Percentiles rank a stretch among this genome's conserved stretches.
Evolutionary conservation across 108 stramenopile genomes (phyloP).

Genomic region (Parmales sp.): DNA sequence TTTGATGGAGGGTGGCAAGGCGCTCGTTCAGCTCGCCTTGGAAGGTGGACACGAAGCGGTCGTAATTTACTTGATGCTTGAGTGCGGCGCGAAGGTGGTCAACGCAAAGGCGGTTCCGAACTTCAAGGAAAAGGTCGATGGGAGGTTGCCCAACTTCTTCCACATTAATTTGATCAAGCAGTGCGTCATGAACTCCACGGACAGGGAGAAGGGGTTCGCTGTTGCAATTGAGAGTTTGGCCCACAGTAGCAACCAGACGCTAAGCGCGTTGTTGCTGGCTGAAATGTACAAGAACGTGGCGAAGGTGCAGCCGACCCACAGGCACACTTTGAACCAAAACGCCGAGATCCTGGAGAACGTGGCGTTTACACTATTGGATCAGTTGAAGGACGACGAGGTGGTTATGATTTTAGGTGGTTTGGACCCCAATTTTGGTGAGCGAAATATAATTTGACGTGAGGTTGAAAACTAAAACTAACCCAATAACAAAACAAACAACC

Average conservation of each 20-base stretch:
- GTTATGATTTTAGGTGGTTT: too few relatives aligned
- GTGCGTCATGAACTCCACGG: not conserved
- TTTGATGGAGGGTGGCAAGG: not conserved
- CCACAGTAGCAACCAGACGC: not conserved
- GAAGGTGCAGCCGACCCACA: not conserved
- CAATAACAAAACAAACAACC: too few relatives aligned
- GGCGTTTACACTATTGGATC: not conserved
- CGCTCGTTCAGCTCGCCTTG: not conserved
- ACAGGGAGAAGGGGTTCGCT: not conserved
- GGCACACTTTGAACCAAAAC: not conserved
- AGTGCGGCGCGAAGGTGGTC: not conserved
- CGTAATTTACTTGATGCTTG: not conserved
- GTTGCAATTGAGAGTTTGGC: not conserved
- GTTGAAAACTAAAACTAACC: too few relatives aligned
- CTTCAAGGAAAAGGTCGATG: not conserved
- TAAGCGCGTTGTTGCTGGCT: not conserved
- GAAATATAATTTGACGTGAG: too few relatives aligned
- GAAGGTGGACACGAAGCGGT: not conserved
- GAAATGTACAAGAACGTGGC: not conserved
- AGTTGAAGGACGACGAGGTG: too few relatives aligned
- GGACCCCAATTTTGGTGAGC: too few relatives aligned
- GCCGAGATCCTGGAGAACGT: not conserved
- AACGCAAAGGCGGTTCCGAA: not conserved
- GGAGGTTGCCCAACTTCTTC: not conserved
- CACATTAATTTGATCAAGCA: not conserved